Base-by-base conservation (phyloP, 495 filamentous ascomycete species). In the Penicillium silybi region DNA sequence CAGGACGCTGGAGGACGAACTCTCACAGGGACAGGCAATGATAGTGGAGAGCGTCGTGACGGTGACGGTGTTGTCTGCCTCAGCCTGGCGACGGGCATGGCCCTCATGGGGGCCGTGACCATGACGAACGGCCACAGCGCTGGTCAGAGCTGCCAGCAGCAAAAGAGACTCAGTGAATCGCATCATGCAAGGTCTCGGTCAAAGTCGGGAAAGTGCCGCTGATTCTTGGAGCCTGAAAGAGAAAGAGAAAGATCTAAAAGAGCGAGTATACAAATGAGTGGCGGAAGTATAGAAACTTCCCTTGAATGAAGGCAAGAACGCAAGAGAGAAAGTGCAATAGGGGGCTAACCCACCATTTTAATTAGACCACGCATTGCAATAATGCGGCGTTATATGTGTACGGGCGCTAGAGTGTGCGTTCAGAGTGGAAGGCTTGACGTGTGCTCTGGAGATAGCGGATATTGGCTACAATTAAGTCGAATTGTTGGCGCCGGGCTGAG, bases 111-210 rank as follows among this genome's bases (percentile, higher is more conserved):
- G 53, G 20, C 25, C 46, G 13, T 45, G 46, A 41, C 49, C 46
- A 32, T 46, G 46, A 41, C 49, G 52, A 22, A 46, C 54, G 46
- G 68, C 63, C 1, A 66, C 22, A 15, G 61, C 53, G 32, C 54
- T 59, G 44, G 63, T 52, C 10, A 68, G 44, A 38, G 68, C 66
- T 60, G 64, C 64, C 47, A 71, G 62, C 50, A 71, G 62, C 61
- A 63, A 23, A 7, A 69, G 44, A 61, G 66, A 65, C 56, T 65
- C 63, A 52, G 56, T 48, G 56, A 69, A 57, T 9, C 58, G 63
- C 68, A 71, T 71, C 41, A 54, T 62, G 46, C 13, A 20, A 16
- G 27, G 42, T 46, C n/a, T 38, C 18, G 47, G 32, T 39, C 7
- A 29, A 35, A 13, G 23, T 34, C 16, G 44, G 15, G 29, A 46